Percentiles rank a stretch among this genome's conserved stretches.
phyloP scores from a whole-genome alignment of 345 rosid genomes.

The Hypericum perforatum region DNA sequence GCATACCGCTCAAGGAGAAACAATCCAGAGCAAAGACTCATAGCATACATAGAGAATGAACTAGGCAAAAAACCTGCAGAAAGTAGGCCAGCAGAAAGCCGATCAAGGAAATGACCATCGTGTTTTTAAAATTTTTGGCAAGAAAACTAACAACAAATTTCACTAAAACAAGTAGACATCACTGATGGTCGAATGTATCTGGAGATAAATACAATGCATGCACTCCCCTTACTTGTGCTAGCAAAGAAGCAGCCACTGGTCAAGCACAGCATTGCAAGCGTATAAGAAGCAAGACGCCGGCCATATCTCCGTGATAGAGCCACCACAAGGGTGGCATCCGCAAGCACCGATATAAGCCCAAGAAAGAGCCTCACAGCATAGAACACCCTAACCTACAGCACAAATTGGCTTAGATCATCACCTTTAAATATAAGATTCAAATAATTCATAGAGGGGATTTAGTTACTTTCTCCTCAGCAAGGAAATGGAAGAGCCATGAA shows the following conservation, averaged over 20 bases:
- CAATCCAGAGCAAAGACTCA: constrained; percentile 86
- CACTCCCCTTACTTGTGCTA: constrained; percentile 73
- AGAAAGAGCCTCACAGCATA: constrained; percentile 92
- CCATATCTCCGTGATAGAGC: constrained; percentile 91
- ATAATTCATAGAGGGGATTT: not conserved
- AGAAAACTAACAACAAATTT: not conserved
- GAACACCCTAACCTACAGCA: constrained; percentile 68
- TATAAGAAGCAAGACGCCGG: constrained; percentile 79
- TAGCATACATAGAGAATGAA: constrained; percentile 95
- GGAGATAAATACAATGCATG: not conserved
- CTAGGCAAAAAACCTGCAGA: constrained; percentile 85
- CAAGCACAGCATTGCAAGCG: constrained; percentile 91
- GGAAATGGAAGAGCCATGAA: constrained; percentile 37
- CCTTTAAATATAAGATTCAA: too few species aligned
- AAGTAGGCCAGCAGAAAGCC: not conserved
- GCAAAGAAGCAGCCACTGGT: constrained; percentile 99
- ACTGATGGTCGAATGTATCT: not conserved
- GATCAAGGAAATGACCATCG: constrained; percentile 1
- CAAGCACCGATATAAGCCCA: constrained; percentile 64
- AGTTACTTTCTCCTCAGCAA: constrained; percentile 73
- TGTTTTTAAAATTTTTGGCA: too few species aligned
- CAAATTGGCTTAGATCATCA: too few species aligned
- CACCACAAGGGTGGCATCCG: constrained; percentile 76
- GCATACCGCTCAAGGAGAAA: constrained; percentile 73
- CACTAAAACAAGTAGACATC: not conserved